phyloP scores from a whole-genome alignment of 345 rosid species.

The Lumnitzera littorea region DNA sequence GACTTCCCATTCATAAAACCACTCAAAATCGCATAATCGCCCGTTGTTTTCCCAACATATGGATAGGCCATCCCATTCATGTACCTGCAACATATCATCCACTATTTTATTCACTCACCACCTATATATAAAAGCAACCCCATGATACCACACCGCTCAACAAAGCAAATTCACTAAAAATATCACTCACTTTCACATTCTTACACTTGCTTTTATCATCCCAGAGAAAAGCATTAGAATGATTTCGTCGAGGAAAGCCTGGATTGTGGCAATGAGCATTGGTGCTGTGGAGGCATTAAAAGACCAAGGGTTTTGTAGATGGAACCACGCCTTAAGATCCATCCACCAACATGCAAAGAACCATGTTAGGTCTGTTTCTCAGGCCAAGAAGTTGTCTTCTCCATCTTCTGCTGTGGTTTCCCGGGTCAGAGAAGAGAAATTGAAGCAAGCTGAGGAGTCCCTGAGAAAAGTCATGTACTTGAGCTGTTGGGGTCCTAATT shows the following conservation, averaged over 20 bases:
- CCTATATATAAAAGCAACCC: too few species aligned
- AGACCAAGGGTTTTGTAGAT: constrained; percentile 33
- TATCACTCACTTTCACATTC: background rate
- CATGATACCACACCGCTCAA: too few species aligned
- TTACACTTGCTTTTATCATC: background rate
- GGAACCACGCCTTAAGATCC: constrained; percentile 30
- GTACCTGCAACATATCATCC: too few species aligned
- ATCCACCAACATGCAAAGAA: constrained; percentile 25
- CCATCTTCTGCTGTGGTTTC: constrained; percentile 6
- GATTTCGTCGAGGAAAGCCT: constrained; percentile 27
- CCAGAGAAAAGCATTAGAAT: constrained; percentile 2
- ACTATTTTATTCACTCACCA: too few species aligned
- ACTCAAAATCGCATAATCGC: too few species aligned
- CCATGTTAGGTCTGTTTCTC: constrained; percentile 15
- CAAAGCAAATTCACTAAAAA: too few species aligned
- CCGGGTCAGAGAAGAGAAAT: constrained; percentile 10
- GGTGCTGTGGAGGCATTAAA: constrained; percentile 32
- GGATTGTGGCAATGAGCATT: constrained; percentile 25
- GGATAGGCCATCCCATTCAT: too few species aligned
- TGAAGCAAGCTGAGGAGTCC: constrained; percentile 29
- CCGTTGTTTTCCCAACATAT: too few species aligned
- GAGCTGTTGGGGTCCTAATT: constrained; percentile 49
- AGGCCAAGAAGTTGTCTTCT: constrained; percentile 21
- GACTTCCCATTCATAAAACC: too few species aligned
- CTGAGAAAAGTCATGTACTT: constrained; percentile 47